These are phyloP conservation scores for Strigomonas oncopelti DNA, from an alignment of 208 protist species.

Conservation along the genomic window DNA sequence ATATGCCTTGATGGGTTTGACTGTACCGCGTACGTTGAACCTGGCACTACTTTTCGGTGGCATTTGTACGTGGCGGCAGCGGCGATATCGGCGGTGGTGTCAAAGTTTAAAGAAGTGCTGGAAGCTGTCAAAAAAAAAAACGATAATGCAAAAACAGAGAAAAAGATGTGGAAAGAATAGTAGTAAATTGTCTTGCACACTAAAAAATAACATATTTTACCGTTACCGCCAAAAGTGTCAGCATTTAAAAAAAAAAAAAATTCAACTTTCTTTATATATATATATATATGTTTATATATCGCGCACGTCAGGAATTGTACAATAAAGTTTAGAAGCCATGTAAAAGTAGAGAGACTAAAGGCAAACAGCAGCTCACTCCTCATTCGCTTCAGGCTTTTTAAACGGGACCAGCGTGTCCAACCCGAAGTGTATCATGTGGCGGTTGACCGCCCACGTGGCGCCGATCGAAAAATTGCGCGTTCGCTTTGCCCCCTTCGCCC, in stretches of 20 bases:
- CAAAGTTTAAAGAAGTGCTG: neutral
- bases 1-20: neutral
- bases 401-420: constrained; percentile 73
- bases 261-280: neutral
- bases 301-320: neutral
- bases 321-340: too few species aligned
- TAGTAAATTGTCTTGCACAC: too few species aligned
- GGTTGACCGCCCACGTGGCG: constrained; percentile 33
- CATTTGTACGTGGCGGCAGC: neutral
- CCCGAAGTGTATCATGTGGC: constrained; percentile 80
- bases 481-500: constrained; percentile 5
- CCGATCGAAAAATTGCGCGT: constrained; percentile 11
- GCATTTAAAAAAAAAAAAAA: neutral
- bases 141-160: too few species aligned
- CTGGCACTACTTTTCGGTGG: neutral
- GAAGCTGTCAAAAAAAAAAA: neutral
- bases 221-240: neutral
- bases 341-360: neutral
- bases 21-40: neutral
- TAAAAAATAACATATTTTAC: neutral
- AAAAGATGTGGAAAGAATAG: too few species aligned
- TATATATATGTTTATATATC: neutral
- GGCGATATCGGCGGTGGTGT: too few species aligned
- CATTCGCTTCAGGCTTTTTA: constrained; percentile 6
- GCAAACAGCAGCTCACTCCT: neutral